phyloP scores from a whole-genome alignment of 768 basidiomycete species.

The Cubamyces lactineus region DNA sequence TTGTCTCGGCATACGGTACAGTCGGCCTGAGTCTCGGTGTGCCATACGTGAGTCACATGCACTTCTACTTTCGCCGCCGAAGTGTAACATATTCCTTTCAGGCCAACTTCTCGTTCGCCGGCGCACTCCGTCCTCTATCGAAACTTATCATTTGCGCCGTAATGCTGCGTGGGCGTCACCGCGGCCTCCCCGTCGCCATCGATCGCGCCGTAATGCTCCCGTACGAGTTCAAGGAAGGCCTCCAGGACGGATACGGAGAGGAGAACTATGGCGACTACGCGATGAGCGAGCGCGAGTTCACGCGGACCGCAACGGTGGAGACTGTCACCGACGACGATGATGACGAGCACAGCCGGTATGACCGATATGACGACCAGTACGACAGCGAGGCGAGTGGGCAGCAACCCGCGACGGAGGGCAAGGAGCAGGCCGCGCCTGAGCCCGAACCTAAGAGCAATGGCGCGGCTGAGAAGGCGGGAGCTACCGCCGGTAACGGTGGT shows the following conservation, averaged over 20 bases:
- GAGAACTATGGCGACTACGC: constrained; percentile 12
- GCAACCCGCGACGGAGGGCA: no score
- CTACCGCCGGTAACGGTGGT: no score
- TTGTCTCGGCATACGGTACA: constrained; percentile 86
- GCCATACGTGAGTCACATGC: constrained; percentile 58
- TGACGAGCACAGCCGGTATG: no score
- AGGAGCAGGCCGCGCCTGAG: no score
- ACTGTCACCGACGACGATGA: no score
- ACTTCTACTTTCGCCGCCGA: constrained; percentile 18
- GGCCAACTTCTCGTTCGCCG: constrained; percentile 83
- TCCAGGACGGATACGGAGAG: constrained; percentile 10
- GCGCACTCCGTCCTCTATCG: constrained; percentile 76
- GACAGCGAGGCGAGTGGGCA: no score
- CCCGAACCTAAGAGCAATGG: no score
- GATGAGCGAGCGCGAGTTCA: neutral
- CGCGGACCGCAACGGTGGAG: neutral
- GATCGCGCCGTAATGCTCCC: constrained; percentile 87
- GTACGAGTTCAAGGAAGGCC: constrained; percentile 31
- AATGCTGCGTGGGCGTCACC: constrained; percentile 94
- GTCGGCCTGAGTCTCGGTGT: constrained; percentile 90
- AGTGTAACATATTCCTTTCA: constrained; percentile 35
- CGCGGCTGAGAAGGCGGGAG: no score
- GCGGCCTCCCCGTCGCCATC: constrained; percentile 85
- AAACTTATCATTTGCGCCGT: constrained; percentile 87
- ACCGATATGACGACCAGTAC: no score